Evolutionary conservation across 169 alveolate species (phyloP).

Genomic region (Perkinsus olseni): DNA sequence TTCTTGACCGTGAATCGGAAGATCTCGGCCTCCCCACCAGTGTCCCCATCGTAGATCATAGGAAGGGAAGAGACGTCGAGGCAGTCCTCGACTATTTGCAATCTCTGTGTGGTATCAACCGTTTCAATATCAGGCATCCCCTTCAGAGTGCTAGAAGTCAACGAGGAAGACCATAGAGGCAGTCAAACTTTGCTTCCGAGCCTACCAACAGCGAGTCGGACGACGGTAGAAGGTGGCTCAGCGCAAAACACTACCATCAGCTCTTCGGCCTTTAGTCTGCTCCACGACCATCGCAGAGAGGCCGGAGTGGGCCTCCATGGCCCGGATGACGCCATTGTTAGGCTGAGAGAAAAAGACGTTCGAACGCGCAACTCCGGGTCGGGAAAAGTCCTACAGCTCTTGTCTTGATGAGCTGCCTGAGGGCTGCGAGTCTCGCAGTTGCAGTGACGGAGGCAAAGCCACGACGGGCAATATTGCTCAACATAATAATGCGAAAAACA

Average conservation of each 20-base stretch:
- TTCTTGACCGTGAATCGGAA: slow-evolving; percentile 1
- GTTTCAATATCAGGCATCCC: slow-evolving; percentile 7
- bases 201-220: background rate
- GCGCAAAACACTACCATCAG: slow-evolving; percentile 41
- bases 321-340: background rate
- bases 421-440: background rate
- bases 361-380: background rate
- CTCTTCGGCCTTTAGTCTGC: slow-evolving; percentile 46
- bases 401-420: background rate
- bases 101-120: slow-evolving; percentile 13
- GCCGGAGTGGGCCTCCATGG: slow-evolving; percentile 60
- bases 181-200: background rate
- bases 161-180: background rate
- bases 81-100: slow-evolving; percentile 6
- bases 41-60: slow-evolving; percentile 60
- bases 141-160: slow-evolving; percentile 1
- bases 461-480: background rate
- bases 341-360: background rate
- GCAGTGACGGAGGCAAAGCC: background rate
- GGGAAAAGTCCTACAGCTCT: background rate
- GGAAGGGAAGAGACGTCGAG: slow-evolving; percentile 4
- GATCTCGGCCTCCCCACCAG: slow-evolving; percentile 20
- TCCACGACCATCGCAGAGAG: slow-evolving; percentile 49
- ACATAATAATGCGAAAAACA: background rate
- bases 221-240: background rate